A percentile compares a stretch with the other conserved stretches of the same genome.
phyloP scores from a whole-genome alignment of 495 filamentous ascomycete species.

The Extremus antarcticus region DNA sequence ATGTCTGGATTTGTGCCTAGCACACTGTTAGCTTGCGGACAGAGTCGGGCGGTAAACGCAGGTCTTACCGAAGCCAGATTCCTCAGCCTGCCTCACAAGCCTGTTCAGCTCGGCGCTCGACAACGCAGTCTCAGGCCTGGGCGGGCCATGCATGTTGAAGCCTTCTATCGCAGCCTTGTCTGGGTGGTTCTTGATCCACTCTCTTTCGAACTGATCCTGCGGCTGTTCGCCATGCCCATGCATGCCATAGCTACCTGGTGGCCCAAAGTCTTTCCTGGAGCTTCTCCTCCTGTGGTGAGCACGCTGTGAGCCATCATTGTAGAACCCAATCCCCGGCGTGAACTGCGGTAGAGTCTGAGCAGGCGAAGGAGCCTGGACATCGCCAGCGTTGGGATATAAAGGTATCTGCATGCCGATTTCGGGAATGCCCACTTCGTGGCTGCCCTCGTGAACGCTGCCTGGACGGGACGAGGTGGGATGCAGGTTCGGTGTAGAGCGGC shows the following conservation, averaged over 20 bases:
- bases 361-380: slow-evolving; percentile 92
- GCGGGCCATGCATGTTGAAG: slow-evolving; percentile 52
- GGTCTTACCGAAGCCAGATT: slow-evolving; percentile 46
- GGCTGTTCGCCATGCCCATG: slow-evolving; percentile 68
- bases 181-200: slow-evolving; percentile 84
- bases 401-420: slow-evolving; percentile 84
- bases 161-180: slow-evolving; percentile 66
- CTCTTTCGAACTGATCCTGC: slow-evolving; percentile 66
- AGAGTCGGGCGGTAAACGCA: slow-evolving; percentile 11
- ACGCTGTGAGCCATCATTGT: slow-evolving; percentile 40
- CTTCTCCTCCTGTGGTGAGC: slow-evolving; percentile 60
- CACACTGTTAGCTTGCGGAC: slow-evolving; percentile 1
- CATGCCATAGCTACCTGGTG: slow-evolving; percentile 73
- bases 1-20: slow-evolving; percentile 28
- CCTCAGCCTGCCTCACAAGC: slow-evolving; percentile 65
- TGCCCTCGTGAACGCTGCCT: slow-evolving; percentile 34
- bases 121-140: slow-evolving; percentile 70
- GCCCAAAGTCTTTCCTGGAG: slow-evolving; percentile 46
- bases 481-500: slow-evolving; percentile 42
- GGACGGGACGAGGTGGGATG: slow-evolving; percentile 42
- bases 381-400: slow-evolving; percentile 87
- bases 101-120: slow-evolving; percentile 87
- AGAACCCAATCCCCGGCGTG: slow-evolving; percentile 44
- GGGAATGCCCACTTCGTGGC: slow-evolving; percentile 70
- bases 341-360: slow-evolving; percentile 48